These are phyloP conservation scores for Medicago ruthenica DNA, from an alignment of 306 rosid genomes.

Conservation along the genomic window DNA sequence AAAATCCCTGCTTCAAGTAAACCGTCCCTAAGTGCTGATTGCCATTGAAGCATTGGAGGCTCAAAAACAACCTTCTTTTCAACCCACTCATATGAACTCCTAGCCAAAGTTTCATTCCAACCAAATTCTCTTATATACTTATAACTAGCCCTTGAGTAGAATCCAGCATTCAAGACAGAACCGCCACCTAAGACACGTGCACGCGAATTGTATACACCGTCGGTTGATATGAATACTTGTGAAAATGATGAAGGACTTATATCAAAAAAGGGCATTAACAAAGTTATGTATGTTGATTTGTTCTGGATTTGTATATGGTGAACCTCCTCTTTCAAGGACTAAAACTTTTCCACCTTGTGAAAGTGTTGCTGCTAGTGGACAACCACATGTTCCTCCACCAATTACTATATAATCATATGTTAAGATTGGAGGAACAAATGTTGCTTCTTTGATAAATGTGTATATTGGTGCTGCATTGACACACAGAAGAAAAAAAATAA, in stretches of 20 bases:
- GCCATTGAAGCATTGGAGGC: slow-evolving; percentile 66
- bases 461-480: slow-evolving; percentile 50
- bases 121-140: slow-evolving; percentile 49
- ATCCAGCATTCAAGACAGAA: slow-evolving; percentile 75
- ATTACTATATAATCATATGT: slow-evolving; percentile 71
- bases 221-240: slow-evolving; percentile 67
- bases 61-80: slow-evolving; percentile 59
- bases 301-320: slow-evolving; percentile 64
- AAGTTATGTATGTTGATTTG: slow-evolving; percentile 51
- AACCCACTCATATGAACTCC: slow-evolving; percentile 70
- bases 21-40: slow-evolving; percentile 65
- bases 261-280: slow-evolving; percentile 50
- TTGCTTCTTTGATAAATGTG: slow-evolving; percentile 62
- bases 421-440: slow-evolving; percentile 50
- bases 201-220: slow-evolving; percentile 61
- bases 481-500: not conserved
- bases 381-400: slow-evolving; percentile 84
- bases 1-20: slow-evolving; percentile 64
- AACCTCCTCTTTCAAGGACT: slow-evolving; percentile 80
- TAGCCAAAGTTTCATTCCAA: slow-evolving; percentile 56
- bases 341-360: slow-evolving; percentile 63
- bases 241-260: slow-evolving; percentile 58
- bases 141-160: slow-evolving; percentile 59
- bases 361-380: slow-evolving; percentile 84
- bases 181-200: slow-evolving; percentile 71